Base-by-base conservation (phyloP, 1,139 yeast genomes). In the Debaryomyces subglobosus region DNA sequence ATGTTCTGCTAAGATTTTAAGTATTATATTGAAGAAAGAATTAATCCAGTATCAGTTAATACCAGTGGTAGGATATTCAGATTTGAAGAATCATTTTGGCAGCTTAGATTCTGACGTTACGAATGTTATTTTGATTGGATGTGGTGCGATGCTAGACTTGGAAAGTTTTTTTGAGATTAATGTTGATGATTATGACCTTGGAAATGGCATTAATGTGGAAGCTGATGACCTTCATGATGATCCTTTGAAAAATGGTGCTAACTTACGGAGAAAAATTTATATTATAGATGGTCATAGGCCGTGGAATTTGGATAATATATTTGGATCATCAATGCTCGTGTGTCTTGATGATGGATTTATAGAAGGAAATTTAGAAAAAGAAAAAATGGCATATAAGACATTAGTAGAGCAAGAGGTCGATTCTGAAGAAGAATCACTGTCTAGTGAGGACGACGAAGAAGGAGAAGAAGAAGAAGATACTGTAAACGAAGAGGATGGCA, bases 51-150 rank as follows among this genome's bases (percentile, higher is more conserved):
- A 86, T 63, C 96, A 94, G 64, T 73, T 91, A 47, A 84, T 91
- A 10, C 99, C 99, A 0, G 92, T 94, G n/a, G 92, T 90, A 16
- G 99, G 99, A 1, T 94, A 90, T 61, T 71, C 85, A 9, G 97
- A 92, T 58, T 72, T 95, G 56, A 82, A 81, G 52, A 62, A 60
- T 32, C 90, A 86, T 62, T 92, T 82, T 61, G 52, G 59, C 9
- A 78, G 78, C 48, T 69, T 94, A 38, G 97, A 92, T 59, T 77
- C 71, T 9, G 95, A 89, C 49, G 84, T 94, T n/a, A 70, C 83
- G 12, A 91, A 87, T 60, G 86, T 94, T 10, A 67, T 95, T 4
- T 72, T 92, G 41, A 71, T 95, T 2, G 99, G 99, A 0, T 94
- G 97, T 69, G 99, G 99, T n/a, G 96, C 96, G 13, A 84, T 89